Base-by-base conservation (phyloP, 768 basidiomycete genomes). In the Termitomyces sp. region DNA sequence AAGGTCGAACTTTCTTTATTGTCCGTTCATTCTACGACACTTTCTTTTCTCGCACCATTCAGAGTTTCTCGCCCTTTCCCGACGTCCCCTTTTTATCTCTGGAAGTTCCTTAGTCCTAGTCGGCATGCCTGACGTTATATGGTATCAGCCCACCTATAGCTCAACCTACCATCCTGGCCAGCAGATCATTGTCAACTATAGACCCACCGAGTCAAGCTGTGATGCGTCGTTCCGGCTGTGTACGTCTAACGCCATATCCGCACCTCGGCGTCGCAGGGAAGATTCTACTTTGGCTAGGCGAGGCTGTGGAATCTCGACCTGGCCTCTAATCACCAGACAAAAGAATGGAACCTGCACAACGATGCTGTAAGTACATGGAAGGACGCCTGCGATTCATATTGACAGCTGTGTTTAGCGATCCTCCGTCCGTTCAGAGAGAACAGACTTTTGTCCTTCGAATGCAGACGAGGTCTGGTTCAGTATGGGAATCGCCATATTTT, bases 401-500 rank as follows among this genome's bases (percentile, higher is more conserved):
- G 31, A 52, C 22, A 12, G 12, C 29, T 12, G 22, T 39, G 2
- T 39, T n/a, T 34, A 64, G 63, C 46, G 53, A 37, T 41, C 50
- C 49, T 24, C 61, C 59, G 18, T 6, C 44, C 1, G 48, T 47
- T 5, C 32, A 46, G 24, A 46, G 24, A 46, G 51, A 57, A 9
- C 50, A 57, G n/a, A 60, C 53, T n/a, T 60, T 52, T 26, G 37
- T 48, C 2, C 32, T 64, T 42, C 57, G 31, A 29, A 62, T 64
- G 58, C 46, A 65, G 46, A 69, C 69, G 48, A 64, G 69, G 48
- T 68, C 63, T 51, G 70, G 64, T 2, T 55, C 51, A 5, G 55
- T 46, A 14, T 65, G 57, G 32, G 57, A 54, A 36, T 72, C 72
- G 1, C 67, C 70, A 2, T 42, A 47, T 31, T 73, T 74, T 49